Percentiles rank a stretch among this genome's conserved stretches.
These are phyloP conservation scores for Phytophthora ramorum DNA, from an alignment of 352 stramenopile species.

Conservation along the genomic window DNA sequence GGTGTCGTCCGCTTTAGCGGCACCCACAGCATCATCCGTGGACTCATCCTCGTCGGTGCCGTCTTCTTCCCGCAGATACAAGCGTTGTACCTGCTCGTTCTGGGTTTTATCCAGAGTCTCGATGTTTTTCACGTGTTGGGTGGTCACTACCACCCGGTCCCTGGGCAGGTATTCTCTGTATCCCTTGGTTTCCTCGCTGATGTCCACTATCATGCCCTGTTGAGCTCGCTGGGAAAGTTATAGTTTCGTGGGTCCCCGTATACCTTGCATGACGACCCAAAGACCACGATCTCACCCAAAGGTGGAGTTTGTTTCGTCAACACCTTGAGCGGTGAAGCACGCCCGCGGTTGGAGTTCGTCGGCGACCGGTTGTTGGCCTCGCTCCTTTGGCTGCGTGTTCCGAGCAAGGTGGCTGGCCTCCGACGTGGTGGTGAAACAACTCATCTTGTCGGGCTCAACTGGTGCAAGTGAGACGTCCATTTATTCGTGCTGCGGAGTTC, in stretches of 20 bases:
- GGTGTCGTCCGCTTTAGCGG: too few relatives aligned
- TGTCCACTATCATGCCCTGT: not conserved
- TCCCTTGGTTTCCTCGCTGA: not conserved
- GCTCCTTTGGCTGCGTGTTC: constrained; percentile 1
- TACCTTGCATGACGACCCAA: not conserved
- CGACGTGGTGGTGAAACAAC: constrained; percentile 12
- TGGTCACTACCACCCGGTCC: not conserved
- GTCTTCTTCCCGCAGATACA: not conserved
- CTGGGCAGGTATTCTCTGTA: not conserved
- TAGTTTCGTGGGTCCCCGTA: not conserved
- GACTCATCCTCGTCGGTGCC: not conserved
- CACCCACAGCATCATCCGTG: not conserved
- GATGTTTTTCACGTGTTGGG: not conserved
- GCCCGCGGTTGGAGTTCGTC: not conserved
- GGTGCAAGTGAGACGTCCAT: not conserved
- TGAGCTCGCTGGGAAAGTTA: not conserved
- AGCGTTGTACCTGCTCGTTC: not conserved
- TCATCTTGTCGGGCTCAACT: not conserved
- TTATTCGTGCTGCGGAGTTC: too few relatives aligned
- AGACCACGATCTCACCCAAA: not conserved
- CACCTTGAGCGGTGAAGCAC: not conserved
- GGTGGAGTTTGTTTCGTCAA: not conserved
- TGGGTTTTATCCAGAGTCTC: too few relatives aligned
- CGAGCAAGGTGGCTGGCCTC: not conserved
- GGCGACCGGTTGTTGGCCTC: not conserved